Conservation (phyloP, 2,329 filamentous ascomycete species). For the Aspergillus cejpii region DNA sequence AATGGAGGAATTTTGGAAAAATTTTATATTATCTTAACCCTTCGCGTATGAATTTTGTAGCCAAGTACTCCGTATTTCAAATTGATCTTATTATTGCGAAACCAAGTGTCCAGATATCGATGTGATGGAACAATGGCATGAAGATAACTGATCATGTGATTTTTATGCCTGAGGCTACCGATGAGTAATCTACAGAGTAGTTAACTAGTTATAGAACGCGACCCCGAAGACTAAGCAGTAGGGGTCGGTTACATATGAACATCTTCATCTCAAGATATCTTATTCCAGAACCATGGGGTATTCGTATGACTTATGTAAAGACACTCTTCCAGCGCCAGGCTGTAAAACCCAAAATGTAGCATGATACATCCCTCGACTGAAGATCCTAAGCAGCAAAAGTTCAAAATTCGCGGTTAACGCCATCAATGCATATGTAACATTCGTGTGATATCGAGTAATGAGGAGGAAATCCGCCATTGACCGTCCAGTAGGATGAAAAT, state of each 20-base stretch:
- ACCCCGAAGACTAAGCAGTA: too few relatives aligned
- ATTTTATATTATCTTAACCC: not conserved
- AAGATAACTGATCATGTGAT: conserved; percentile 4
- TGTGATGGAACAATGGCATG: too few relatives aligned
- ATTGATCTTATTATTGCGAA: too few relatives aligned
- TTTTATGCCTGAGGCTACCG: not conserved
- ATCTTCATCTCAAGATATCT: not conserved
- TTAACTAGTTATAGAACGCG: too few relatives aligned
- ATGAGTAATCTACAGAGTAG: too few relatives aligned
- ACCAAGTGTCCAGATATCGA: too few relatives aligned
- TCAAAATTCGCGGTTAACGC: conserved; percentile 5
- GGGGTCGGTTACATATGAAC: too few relatives aligned
- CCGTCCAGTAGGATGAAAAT: not conserved
- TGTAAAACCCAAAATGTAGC: conserved; percentile 7
- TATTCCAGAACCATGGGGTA: not conserved
- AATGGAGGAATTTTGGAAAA: not conserved
- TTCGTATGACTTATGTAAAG: not conserved
- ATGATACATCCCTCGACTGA: conserved; percentile 1
- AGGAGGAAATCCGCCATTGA: not conserved
- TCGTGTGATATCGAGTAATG: conserved; percentile 4
- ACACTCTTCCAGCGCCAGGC: conserved; percentile 4
- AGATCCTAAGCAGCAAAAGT: conserved; percentile 1
- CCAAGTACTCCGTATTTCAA: too few relatives aligned
- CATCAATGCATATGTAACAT: conserved; percentile 11
- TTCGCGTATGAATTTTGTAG: not conserved